phyloP scores from a whole-genome alignment of 1,284 basidiomycete genomes.

The Heterobasidion occidentale region DNA sequence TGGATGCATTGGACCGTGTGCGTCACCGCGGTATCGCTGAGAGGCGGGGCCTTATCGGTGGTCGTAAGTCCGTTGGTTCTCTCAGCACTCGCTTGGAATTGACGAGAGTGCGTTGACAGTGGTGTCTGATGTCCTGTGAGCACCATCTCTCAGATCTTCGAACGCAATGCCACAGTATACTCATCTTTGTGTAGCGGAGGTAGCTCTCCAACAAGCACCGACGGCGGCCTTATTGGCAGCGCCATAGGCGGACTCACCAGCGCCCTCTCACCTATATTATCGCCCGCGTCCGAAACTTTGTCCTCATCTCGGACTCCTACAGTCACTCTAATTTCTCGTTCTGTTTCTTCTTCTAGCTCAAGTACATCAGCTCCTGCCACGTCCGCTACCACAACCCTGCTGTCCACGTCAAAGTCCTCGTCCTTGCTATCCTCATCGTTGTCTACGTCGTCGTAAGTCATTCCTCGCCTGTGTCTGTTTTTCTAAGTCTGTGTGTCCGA shows the following conservation, averaged over 20 bases:
- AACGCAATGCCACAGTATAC: too few species aligned
- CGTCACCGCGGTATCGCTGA: not conserved
- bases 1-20: not conserved
- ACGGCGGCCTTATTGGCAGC: not conserved
- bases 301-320: not conserved
- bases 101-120: too few species aligned
- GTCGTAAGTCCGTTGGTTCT: too few species aligned
- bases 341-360: constrained; percentile 5
- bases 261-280: not conserved
- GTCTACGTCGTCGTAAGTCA: not conserved
- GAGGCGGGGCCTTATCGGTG: too few species aligned
- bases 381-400: constrained; percentile 6
- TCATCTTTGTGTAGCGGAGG: too few species aligned
- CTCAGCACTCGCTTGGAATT: too few species aligned
- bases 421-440: not conserved
- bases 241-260: not conserved
- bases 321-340: not conserved
- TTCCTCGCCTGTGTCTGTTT: not conserved
- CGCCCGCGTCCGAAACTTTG: too few species aligned
- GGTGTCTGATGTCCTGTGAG: too few species aligned
- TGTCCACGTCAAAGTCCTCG: constrained; percentile 1
- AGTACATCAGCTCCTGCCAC: not conserved
- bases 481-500: too few species aligned
- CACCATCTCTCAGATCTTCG: too few species aligned
- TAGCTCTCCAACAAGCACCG: not conserved